phyloP scores from a whole-genome alignment of 495 filamentous ascomycete genomes.

The Penicillium malachiteum region DNA sequence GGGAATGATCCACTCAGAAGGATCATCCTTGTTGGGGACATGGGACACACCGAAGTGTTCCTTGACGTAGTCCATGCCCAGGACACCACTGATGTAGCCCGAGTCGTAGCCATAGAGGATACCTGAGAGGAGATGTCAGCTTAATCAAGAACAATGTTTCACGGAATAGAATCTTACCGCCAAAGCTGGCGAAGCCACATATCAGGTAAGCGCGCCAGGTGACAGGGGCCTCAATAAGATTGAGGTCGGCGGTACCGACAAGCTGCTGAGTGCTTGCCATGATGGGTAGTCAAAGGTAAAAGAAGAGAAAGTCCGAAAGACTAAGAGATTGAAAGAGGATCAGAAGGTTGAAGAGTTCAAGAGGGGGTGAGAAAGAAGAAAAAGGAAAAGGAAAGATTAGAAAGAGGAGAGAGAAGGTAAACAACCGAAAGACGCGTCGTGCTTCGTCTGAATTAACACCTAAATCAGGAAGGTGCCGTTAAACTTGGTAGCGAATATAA shows the following conservation, averaged over 20 bases:
- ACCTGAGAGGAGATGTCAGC: conserved; percentile 3
- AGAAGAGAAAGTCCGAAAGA: not conserved
- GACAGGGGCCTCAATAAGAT: conserved; percentile 57
- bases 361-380: conserved; percentile 13
- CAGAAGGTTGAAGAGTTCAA: conserved; percentile 6
- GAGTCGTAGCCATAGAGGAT: conserved; percentile 55
- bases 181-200: conserved; percentile 58
- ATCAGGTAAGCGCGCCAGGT: conserved; percentile 60
- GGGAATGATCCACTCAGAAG: conserved; percentile 16
- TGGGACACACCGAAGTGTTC: conserved; percentile 35
- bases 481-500: not conserved
- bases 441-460: not conserved
- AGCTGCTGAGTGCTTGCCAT: conserved; percentile 13
- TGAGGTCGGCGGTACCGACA: conserved; percentile 17
- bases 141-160: not conserved
- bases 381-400: not conserved
- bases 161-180: conserved; percentile 28
- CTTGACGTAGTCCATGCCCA: conserved; percentile 54
- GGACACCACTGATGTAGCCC: conserved; percentile 55
- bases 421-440: not conserved
- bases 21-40: conserved; percentile 12
- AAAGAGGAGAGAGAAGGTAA: not conserved
- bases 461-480: conserved; percentile 12
- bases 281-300: not conserved
- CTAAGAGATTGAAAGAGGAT: not conserved